Base-by-base conservation (phyloP, 2,329 filamentous ascomycete genomes). In the Phoma sp. region DNA sequence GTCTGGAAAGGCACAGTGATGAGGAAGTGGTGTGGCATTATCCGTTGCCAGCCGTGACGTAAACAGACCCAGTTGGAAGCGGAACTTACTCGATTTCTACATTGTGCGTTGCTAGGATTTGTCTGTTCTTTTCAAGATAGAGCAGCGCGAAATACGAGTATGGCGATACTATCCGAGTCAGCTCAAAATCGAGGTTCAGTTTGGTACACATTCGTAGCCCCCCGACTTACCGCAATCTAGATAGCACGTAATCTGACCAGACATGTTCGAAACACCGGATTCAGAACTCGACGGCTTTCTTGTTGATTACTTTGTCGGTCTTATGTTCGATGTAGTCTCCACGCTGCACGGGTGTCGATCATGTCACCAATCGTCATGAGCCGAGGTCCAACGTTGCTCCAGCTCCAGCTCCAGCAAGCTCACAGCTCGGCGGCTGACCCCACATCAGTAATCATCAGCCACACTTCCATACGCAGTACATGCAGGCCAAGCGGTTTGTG, bases 51-150 rank as follows among this genome's bases (percentile, higher is more conserved):
- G 24, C n/a, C 12, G 24, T 25, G 27, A 10, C 6, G 19, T 24
- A 29, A 12, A n/a, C 6, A 29, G 4, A 17, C 8, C 3, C n/a
- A 13, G 8, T 17, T 3, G 8, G 17, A 9, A 22, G n/a, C n/a
- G 41, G n/a, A 21, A 65, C 85, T 64, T 77, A 91, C 89, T 91
- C 86, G 29, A 92, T 75, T 32, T 86, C 78, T 6, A 92, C 81
- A 29, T 80, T 79, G 71, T 91, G 79, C 9, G 81, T 80, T 43
- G 78, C 75, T 2, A 92, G 80, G 2, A 80, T 70, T 0, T 79
- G 74, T 37, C 82, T 73, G 62, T 88, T 87, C 46, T 78, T 80
- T 29, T 82, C 76, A 22, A 92, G 76, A 67, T 90, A 82, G 0
- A 80, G 69, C 44, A 90, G 73, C 10, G 81, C 80, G 61, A 78